Percentiles rank a stretch among this genome's conserved stretches.
Conservation (phyloP, 306 rosid genomes). For the Cicer judaicum region DNA sequence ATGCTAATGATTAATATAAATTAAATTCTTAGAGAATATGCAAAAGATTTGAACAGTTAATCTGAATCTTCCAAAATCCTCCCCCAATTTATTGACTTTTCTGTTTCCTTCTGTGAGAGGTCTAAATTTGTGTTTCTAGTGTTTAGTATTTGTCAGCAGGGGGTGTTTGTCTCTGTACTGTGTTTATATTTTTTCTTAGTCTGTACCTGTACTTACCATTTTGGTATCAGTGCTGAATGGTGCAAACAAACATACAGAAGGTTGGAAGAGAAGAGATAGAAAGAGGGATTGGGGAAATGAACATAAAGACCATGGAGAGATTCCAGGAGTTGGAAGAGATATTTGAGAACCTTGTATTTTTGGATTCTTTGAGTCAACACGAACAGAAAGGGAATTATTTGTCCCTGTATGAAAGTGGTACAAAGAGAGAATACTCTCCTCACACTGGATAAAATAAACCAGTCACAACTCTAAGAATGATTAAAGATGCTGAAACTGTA, state of each 20-base stretch:
- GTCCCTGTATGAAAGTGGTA: no score
- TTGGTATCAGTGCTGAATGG: background rate
- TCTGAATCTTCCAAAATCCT: no score
- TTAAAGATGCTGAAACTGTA: no score
- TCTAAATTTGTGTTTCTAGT: background rate
- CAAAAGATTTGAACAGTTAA: no score
- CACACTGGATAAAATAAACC: no score
- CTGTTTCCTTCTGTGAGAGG: background rate
- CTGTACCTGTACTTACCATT: background rate
- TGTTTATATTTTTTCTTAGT: background rate
- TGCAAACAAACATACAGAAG: background rate
- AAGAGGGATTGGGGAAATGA: background rate
- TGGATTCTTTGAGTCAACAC: background rate
- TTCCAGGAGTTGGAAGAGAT: background rate
- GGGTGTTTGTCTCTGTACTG: background rate
- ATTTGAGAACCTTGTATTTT: conserved; percentile 2
- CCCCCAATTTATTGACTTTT: background rate
- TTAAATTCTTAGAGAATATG: no score
- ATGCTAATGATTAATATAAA: no score
- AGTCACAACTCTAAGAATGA: no score
- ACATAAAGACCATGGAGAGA: background rate
- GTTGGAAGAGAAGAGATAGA: background rate
- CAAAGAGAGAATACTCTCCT: no score
- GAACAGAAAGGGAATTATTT: no score
- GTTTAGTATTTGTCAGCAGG: background rate